These are phyloP conservation scores for Lichtheimia hyalospora DNA, from an alignment of 371 early-diverging fungal species.

Conservation along the genomic window DNA sequence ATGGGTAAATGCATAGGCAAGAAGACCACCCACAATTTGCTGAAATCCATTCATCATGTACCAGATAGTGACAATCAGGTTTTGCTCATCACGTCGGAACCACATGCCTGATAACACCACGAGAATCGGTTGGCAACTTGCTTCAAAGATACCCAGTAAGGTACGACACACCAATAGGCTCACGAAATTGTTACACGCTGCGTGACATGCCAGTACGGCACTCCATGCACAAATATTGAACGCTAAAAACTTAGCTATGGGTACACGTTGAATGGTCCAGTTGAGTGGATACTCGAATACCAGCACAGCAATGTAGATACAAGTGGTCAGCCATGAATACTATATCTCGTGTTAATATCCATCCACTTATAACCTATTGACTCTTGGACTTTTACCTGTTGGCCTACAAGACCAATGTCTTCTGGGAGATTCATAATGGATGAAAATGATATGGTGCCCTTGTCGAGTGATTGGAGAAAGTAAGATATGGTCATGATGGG, in stretches of 20 bases:
- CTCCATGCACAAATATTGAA: conserved; percentile 25
- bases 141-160: conserved; percentile 27
- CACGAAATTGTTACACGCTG: conserved; percentile 20
- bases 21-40: conserved; percentile 27
- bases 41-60: conserved; percentile 31
- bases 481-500: conserved; percentile 19
- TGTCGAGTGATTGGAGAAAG: conserved; percentile 25
- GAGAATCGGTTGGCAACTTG: conserved; percentile 22
- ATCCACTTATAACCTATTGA: no score
- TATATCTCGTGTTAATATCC: no score
- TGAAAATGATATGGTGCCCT: conserved; percentile 23
- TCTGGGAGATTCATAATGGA: conserved; percentile 23
- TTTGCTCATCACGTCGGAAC: conserved; percentile 67
- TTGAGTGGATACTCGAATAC: conserved; percentile 27
- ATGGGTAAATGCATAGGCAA: conserved; percentile 27
- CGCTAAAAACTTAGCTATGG: conserved; percentile 22
- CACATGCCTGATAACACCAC: conserved; percentile 32
- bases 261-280: conserved; percentile 23
- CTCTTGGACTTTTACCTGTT: no score
- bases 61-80: conserved; percentile 66
- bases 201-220: conserved; percentile 17
- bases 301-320: conserved; percentile 26
- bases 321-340: conserved; percentile 29
- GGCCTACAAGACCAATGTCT: conserved; percentile 18
- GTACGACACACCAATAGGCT: conserved; percentile 20